phyloP scores from a whole-genome alignment of 495 filamentous ascomycete genomes.

The Podospora conica region DNA sequence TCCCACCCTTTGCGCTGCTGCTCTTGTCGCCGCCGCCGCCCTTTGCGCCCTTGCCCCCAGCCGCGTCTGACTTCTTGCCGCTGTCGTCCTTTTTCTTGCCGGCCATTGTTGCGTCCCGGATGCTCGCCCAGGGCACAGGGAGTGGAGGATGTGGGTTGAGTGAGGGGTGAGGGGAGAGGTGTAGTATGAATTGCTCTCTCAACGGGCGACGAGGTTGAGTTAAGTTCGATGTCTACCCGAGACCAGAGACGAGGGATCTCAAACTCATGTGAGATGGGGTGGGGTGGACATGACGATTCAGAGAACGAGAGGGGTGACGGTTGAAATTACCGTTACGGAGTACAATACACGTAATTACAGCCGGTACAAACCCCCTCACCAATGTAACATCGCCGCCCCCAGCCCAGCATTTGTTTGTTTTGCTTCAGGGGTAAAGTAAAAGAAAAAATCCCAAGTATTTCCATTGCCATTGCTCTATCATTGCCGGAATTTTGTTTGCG shows the following conservation, averaged over 20 bases:
- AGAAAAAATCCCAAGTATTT: background rate
- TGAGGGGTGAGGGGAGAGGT: no score
- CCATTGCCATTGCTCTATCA: background rate
- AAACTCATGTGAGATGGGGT: no score
- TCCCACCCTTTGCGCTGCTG: conserved; percentile 9
- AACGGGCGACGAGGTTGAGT: no score
- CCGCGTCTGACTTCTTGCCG: conserved; percentile 11
- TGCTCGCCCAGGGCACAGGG: no score
- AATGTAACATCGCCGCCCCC: background rate
- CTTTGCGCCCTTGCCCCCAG: background rate
- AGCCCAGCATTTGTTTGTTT: background rate
- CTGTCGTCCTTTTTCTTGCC: conserved; percentile 20
- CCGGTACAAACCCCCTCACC: background rate
- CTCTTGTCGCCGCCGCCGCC: conserved; percentile 9
- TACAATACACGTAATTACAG: background rate
- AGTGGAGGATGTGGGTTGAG: background rate
- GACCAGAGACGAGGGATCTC: no score
- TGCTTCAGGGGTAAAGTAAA: background rate
- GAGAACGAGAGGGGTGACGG: background rate
- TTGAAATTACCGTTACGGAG: no score
- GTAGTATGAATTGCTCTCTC: no score
- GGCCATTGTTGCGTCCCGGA: conserved; percentile 19
- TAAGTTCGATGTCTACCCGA: no score
- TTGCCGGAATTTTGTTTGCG: background rate
- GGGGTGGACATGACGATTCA: no score